Evolutionary conservation across 768 basidiomycete genomes (phyloP), one percentile per base, ranked within the genome.

Genomic region (Tricholoma terreum): DNA sequence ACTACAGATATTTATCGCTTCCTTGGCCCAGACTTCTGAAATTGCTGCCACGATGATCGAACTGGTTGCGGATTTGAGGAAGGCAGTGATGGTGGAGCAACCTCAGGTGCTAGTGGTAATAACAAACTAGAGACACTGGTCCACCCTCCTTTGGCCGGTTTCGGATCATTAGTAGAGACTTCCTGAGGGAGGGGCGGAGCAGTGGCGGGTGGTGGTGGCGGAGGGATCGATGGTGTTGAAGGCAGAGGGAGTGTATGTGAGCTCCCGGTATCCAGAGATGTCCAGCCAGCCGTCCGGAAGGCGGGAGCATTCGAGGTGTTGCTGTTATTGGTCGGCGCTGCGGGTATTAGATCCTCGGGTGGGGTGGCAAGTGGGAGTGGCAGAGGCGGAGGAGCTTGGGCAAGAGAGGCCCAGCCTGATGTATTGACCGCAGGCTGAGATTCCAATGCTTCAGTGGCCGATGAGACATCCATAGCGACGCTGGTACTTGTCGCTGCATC

Each of bases 211-310:
- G 63, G 61, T 8, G 65, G 62, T 50, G 64, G 60, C 31, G 66
- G 64, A 4, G 67, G 31, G 24, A 33, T 35, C n/a, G 21, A 15
- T 7, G 54, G 14, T 19, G 15, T 17, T 40, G 33, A 17, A 38
- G 52, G 56, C 33, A 55, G 65, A 52, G 68, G 66, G 14, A 61
- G 52, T 3, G 66, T 34, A 33, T 69, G 69, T 22, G 71, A 71
- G 56, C 67, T 77, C 19, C 77, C 73, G 2, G 79, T 78, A 58
- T 87, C 88, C 22, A 90, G 74, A 34, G 83, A 82, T 8, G 86
- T 83, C 83, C 85, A 89, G 15, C 89, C 87, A 48, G 78, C 86
- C 10, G 80, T 75, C 45, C 84, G 77, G 67, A 87, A 88, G 9
- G 73, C 61, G 15, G 84, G 79, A 22, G 79, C 74, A 9, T 68